Conservation (phyloP, 2,329 filamentous ascomycete species). For the Annulohypoxylon truncatum region DNA sequence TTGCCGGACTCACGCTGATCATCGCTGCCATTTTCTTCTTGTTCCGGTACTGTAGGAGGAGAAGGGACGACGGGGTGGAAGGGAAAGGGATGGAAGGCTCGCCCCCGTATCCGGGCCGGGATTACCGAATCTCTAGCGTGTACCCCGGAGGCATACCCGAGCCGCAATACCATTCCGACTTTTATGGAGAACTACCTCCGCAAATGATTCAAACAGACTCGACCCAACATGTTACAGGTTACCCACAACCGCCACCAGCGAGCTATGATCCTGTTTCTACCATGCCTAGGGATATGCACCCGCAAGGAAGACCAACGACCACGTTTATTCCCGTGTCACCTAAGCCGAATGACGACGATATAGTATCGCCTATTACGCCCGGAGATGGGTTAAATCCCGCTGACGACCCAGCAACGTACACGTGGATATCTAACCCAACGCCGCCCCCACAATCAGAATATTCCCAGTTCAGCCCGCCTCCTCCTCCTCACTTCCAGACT, state of each 20-base stretch:
- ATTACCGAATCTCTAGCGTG: constrained; percentile 40
- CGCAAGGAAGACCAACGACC: constrained; percentile 10
- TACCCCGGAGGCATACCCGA: constrained; percentile 45
- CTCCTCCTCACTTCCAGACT: constrained; percentile 45
- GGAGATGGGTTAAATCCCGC: constrained; percentile 31
- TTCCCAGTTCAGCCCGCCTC: constrained; percentile 45
- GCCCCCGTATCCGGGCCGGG: constrained; percentile 23
- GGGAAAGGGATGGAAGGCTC: constrained; percentile 29
- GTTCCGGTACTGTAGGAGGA: constrained; percentile 40
- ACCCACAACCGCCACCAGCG: constrained; percentile 19
- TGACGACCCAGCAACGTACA: constrained; percentile 34
- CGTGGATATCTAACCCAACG: constrained; percentile 40
- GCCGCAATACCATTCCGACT: constrained; percentile 46
- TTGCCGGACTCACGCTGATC: constrained; percentile 45
- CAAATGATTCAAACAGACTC: constrained; percentile 41
- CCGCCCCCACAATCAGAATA: constrained; percentile 42
- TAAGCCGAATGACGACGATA: constrained; percentile 35
- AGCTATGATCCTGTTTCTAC: constrained; percentile 20
- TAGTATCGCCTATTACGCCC: constrained; percentile 37
- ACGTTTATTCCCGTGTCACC: constrained; percentile 23
- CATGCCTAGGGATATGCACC: constrained; percentile 16
- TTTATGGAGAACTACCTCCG: constrained; percentile 47
- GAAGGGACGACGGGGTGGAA: constrained; percentile 12
- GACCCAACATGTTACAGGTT: constrained; percentile 26
- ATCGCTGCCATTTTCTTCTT: constrained; percentile 43